These are phyloP conservation scores for Phyllosticta capitalensis DNA, from an alignment of 2,329 filamentous ascomycete species.

Conservation along the genomic window DNA sequence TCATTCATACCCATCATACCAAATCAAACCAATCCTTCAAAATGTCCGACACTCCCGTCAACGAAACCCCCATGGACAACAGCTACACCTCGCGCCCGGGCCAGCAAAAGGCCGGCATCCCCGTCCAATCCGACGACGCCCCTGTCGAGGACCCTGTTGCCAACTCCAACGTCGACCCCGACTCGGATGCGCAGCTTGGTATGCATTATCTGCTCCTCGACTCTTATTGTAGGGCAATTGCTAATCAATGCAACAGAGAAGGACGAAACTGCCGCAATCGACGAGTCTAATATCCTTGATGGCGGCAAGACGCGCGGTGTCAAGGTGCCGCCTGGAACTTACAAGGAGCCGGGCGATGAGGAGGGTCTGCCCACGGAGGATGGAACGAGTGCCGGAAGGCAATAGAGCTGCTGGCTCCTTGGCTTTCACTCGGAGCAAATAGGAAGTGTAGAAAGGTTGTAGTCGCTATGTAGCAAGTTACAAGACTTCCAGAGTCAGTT, in stretches of 20 bases:
- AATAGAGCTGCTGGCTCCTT: neutral
- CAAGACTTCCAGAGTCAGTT: no score
- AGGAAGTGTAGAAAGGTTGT: no score
- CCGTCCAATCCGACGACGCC: conserved; percentile 39
- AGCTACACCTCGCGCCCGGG: conserved; percentile 39
- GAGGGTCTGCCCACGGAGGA: conserved; percentile 33
- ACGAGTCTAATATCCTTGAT: conserved; percentile 37
- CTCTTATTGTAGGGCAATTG: no score
- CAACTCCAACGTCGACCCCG: conserved; percentile 27
- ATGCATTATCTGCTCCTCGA: no score
- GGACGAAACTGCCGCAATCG: conserved; percentile 42
- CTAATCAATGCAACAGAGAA: conserved; percentile 22
- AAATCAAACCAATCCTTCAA: neutral
- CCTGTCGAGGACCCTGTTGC: conserved; percentile 38
- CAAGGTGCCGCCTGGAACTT: conserved; percentile 34
- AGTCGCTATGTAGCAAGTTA: no score
- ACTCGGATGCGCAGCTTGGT: conserved; percentile 41
- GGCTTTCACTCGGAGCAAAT: no score
- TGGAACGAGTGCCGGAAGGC: conserved; percentile 21
- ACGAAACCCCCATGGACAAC: conserved; percentile 30
- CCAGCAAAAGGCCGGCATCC: conserved; percentile 31
- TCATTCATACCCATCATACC: neutral
- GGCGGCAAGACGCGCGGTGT: conserved; percentile 37
- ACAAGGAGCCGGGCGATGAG: conserved; percentile 44
- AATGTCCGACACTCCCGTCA: conserved; percentile 20